These are phyloP conservation scores for Calonectria fujianensis DNA, from an alignment of 2,329 filamentous ascomycete genomes.

Conservation along the genomic window DNA sequence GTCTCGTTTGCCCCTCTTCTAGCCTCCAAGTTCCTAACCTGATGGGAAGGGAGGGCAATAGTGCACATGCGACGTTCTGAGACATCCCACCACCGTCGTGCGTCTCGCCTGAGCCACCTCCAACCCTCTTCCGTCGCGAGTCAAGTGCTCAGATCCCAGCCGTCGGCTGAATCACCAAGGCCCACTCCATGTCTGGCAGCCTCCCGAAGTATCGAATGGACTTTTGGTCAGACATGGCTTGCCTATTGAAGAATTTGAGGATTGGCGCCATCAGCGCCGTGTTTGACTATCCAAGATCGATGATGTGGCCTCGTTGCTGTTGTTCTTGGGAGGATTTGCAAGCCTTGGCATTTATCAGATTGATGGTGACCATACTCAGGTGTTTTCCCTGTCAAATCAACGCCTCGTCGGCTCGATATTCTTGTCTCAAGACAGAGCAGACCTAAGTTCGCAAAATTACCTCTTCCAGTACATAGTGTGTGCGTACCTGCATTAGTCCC, in stretches of 20 bases:
- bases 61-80: slow-evolving; percentile 45
- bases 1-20: slow-evolving; percentile 25
- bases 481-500: slow-evolving; percentile 13
- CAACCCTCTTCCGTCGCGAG: slow-evolving; percentile 9
- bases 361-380: not conserved
- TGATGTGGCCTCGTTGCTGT: not conserved
- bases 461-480: not conserved
- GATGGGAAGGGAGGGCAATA: slow-evolving; percentile 23
- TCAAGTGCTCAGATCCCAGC: slow-evolving; percentile 23
- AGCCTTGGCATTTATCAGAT: not conserved
- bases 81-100: slow-evolving; percentile 46
- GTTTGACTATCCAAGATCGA: not conserved
- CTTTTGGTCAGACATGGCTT: slow-evolving; percentile 20
- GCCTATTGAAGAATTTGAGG: not conserved
- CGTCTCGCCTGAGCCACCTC: slow-evolving; percentile 41
- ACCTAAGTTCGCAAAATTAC: not conserved
- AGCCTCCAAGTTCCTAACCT: slow-evolving; percentile 33
- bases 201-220: slow-evolving; percentile 30
- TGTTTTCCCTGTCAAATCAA: not conserved
- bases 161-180: slow-evolving; percentile 19
- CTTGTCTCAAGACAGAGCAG: not conserved
- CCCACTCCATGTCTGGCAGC: slow-evolving; percentile 31
- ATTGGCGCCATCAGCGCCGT: not conserved
- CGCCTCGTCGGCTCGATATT: not conserved
- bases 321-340: not conserved